Percentiles rank a stretch among this genome's conserved stretches.
Evolutionary conservation across 345 rosid genomes (phyloP).

Genomic region (Salix caprea): DNA sequence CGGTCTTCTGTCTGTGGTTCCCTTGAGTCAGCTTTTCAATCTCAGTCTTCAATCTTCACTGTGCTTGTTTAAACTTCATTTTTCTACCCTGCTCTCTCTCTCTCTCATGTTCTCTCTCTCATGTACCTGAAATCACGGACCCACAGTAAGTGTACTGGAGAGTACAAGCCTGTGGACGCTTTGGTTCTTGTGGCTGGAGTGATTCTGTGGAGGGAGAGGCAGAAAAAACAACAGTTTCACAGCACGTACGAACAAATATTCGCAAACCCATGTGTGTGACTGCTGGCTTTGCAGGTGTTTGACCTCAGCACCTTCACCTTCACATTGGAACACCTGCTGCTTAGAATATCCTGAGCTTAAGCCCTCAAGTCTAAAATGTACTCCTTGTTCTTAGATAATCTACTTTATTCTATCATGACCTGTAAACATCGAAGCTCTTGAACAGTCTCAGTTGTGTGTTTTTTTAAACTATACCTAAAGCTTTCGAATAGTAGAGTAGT

Average conservation of each 20-base stretch:
- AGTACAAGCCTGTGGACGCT: slow-evolving; percentile 22
- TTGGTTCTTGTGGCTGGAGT: slow-evolving; percentile 27
- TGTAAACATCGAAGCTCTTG: not conserved
- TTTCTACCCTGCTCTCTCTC: not conserved
- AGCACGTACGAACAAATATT: slow-evolving; percentile 3
- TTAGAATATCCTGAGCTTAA: not conserved
- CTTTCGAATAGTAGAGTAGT: no score
- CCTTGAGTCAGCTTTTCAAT: not conserved
- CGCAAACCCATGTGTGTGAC: slow-evolving; percentile 34
- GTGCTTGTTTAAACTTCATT: not conserved
- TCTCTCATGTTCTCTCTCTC: not conserved
- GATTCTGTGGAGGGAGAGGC: slow-evolving; percentile 26
- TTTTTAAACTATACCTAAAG: no score
- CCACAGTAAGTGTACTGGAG: slow-evolving; percentile 20
- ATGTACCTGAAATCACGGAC: slow-evolving; percentile 31
- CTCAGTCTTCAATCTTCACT: not conserved
- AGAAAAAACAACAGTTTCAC: not conserved
- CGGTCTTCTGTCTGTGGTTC: not conserved
- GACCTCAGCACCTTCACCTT: slow-evolving; percentile 11
- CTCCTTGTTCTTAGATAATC: not conserved
- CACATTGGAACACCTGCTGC: not conserved
- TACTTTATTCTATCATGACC: not conserved
- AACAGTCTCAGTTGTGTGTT: not conserved
- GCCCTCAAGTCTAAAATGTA: not conserved
- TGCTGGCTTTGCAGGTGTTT: slow-evolving; percentile 20